Evolutionary conservation across 1,284 basidiomycete genomes (phyloP).

Genomic region (Leccinum insigne): DNA sequence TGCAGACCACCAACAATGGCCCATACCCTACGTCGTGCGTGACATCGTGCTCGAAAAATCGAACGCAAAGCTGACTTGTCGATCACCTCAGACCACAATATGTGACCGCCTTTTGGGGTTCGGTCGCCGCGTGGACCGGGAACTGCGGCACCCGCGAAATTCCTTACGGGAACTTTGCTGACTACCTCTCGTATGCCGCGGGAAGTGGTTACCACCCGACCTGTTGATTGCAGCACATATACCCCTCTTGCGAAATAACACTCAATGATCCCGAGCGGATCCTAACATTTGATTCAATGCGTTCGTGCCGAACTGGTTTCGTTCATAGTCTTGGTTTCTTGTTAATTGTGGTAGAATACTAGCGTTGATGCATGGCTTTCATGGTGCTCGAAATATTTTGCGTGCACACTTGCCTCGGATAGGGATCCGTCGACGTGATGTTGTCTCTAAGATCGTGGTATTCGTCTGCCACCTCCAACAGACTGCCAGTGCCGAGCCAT

Average conservation of each 20-base stretch:
- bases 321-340: not conserved
- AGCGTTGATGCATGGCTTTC: not conserved
- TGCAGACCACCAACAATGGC: constrained; percentile 14
- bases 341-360: not conserved
- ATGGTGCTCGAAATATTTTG: not conserved
- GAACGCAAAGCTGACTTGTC: not conserved
- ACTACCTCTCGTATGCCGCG: constrained; percentile 23
- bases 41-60: not conserved
- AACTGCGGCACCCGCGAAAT: constrained; percentile 21
- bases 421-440: not conserved
- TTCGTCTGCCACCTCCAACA: not conserved
- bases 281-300: not conserved
- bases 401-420: not conserved
- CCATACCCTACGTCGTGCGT: constrained; percentile 27
- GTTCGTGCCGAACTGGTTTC: not conserved
- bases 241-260: not conserved
- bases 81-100: constrained; percentile 13
- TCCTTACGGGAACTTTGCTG: constrained; percentile 24
- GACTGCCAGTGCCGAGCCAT: not conserved
- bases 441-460: not conserved
- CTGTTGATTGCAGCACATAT: constrained; percentile 9
- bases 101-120: constrained; percentile 19
- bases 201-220: constrained; percentile 12
- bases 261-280: not conserved
- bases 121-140: constrained; percentile 26